Evolutionary conservation across 2,329 filamentous ascomycete species (phyloP).

Genomic region (Hypoxylon sp.): DNA sequence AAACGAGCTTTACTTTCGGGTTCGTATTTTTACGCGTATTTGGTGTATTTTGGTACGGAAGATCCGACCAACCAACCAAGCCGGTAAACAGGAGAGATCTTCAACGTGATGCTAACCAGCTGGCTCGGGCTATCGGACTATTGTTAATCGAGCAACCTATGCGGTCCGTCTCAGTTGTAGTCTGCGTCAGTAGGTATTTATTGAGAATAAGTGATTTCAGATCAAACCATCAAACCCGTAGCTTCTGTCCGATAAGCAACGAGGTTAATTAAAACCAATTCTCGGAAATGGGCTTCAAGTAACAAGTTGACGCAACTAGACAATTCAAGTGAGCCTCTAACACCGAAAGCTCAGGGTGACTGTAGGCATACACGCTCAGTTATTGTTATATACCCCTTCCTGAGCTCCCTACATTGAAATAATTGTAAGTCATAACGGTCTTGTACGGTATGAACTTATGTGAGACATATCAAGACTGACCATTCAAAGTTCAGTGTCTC

Average conservation of each 20-base stretch:
- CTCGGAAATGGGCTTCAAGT: neutral
- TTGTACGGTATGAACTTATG: too few species aligned
- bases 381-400: neutral
- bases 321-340: neutral
- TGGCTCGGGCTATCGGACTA: constrained; percentile 1
- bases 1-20: neutral
- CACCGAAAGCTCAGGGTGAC: neutral
- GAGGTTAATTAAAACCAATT: neutral
- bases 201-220: neutral
- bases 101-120: neutral
- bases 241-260: neutral
- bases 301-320: neutral
- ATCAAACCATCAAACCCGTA: neutral
- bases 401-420: neutral
- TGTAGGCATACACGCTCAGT: neutral
- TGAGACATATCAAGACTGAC: neutral
- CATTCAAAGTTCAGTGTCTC: neutral
- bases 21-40: constrained; percentile 1
- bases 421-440: neutral
- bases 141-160: neutral
- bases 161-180: neutral
- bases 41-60: neutral
- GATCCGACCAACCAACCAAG: neutral
- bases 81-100: neutral
- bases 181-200: neutral